These are phyloP conservation scores for Solanum pennellii DNA, from an alignment of 257 asterid species.

Conservation along the genomic window DNA sequence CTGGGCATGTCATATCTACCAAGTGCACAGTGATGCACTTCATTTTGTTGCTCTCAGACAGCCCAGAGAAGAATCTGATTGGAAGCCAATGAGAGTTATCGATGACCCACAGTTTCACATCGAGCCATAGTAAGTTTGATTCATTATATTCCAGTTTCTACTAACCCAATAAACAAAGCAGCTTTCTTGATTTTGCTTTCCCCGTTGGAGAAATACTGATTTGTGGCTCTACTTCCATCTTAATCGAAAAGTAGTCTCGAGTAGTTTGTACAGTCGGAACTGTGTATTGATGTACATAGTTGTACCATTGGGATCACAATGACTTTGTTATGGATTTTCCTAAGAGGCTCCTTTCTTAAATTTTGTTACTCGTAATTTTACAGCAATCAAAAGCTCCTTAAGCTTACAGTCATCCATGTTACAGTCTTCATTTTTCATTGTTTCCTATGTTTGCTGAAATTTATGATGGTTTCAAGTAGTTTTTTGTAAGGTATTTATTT, in stretches of 20 bases:
- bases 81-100: constrained; percentile 62
- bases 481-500: background rate
- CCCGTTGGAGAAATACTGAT: background rate
- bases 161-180: background rate
- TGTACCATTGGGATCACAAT: background rate
- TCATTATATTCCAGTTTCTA: background rate
- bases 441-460: background rate
- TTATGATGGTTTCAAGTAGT: background rate
- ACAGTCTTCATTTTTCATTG: background rate
- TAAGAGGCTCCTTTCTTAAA: background rate
- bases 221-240: background rate
- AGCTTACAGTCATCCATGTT: background rate
- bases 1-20: constrained; percentile 90
- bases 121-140: background rate
- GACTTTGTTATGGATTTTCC: background rate
- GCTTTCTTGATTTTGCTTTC: background rate
- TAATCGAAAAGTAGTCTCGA: background rate
- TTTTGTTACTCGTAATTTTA: background rate
- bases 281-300: background rate
- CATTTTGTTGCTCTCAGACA: constrained; percentile 85
- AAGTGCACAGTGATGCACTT: constrained; percentile 72
- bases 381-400: background rate
- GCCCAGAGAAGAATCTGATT: constrained; percentile 64
- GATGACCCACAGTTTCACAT: constrained; percentile 26
- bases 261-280: background rate